Evolutionary conservation across 306 rosid species (phyloP), one percentile per base, ranked within the genome.

Genomic region (Vicia faba): DNA sequence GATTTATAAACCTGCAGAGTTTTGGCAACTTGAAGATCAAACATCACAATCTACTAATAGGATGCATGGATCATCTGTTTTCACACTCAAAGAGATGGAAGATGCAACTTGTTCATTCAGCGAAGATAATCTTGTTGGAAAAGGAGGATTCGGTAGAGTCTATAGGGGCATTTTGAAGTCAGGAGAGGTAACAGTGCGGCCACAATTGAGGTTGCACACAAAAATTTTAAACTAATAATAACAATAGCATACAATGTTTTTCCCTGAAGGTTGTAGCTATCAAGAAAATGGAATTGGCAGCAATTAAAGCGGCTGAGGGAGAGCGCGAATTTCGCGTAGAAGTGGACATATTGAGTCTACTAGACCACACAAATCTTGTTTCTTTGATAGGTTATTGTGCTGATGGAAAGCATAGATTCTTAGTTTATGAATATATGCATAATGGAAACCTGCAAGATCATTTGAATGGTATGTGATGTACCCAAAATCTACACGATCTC

Each of bases 381-480:
- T 81, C 92, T 29, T 74, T 93, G 83, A 90, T 84, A 58, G 98
- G 97, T 41, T 93, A 93, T 43, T 93, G 98, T 62, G 98, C 98
- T 4, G 98, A 93, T 66, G 97, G 98, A 64, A 93, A 93, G 75
- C 89, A 89, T 49, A 78, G 97, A 49, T 93, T 93, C 79, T 83
- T 93, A 18, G 98, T 93, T 3, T 93, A 93, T 3, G 97, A 90
- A 74, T 86, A 86, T 40, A 80, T 93, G 96, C 81, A 58, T n/a
- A 89, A 88, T 25, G 97, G 98, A 61, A 90, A 89, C 85, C 83
- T 93, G 61, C 97, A 93, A 85, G 90, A 93, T 78, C 91, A 84
- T 82, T 86, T 89, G 71, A 89, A 89, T 71, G 97, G 98, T 84
- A 71, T 68, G 79, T 70, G 58, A 80, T 29, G 9, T 15, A 45